Conservation (phyloP, 2,329 filamentous ascomycete species). For the Pseudonectria buxi region DNA sequence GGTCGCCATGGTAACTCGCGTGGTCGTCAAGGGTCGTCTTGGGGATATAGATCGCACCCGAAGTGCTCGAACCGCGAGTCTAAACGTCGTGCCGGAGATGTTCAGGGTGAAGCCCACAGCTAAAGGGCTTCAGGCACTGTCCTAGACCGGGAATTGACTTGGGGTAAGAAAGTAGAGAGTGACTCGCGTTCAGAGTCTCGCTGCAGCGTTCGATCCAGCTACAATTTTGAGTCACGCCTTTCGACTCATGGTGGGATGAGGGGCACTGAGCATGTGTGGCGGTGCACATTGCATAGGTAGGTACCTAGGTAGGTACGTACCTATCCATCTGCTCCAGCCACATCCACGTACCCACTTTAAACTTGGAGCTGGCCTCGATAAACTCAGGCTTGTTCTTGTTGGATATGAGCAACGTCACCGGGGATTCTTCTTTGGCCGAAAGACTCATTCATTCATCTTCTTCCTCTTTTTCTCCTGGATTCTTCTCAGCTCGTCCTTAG, state of each 20-base stretch:
- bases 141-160: conserved; percentile 14
- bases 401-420: not conserved
- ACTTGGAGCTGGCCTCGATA: not conserved
- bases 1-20: conserved; percentile 50
- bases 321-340: no score
- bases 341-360: not conserved
- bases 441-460: not conserved
- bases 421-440: not conserved
- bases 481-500: no score
- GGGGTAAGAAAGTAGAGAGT: conserved; percentile 6
- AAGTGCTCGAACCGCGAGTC: conserved; percentile 48
- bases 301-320: no score
- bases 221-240: conserved; percentile 21
- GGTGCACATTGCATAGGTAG: conserved; percentile 6
- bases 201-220: conserved; percentile 9
- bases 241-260: conserved; percentile 14
- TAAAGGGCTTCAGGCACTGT: conserved; percentile 27
- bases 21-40: conserved; percentile 35
- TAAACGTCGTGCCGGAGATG: conserved; percentile 39
- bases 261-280: conserved; percentile 11
- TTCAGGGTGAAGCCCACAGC: conserved; percentile 30
- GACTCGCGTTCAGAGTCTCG: conserved; percentile 16
- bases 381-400: not conserved
- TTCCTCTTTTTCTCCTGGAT: no score
- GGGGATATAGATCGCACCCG: conserved; percentile 50